Conservation (phyloP, 164 flowering plant species). For the grape (Vitis vinifera) region ASM3070453v1 NC_081823.1:15683001-15683500, state of each 20-base stretch:
- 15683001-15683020: constrained; percentile 23
- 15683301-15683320: constrained; percentile 12
- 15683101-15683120: constrained; percentile 13
- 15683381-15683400: constrained; percentile 29
- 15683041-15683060: constrained; percentile 26
- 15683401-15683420: constrained; percentile 28
- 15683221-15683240: too few species aligned
- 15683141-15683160: constrained; percentile 36
- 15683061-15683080: constrained; percentile 21
- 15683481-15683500: constrained; percentile 10
- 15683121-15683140: constrained; percentile 25
- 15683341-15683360: constrained; percentile 28
- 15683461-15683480: constrained; percentile 18
- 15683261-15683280: constrained; percentile 38
- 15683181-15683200: not conserved
- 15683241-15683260: not conserved
- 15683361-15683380: constrained; percentile 22
- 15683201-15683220: not conserved
- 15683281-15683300: constrained; percentile 27
- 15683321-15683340: constrained; percentile 13
- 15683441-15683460: constrained; percentile 19
- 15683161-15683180: constrained; percentile 6
- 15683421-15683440: constrained; percentile 31
- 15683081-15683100: constrained; percentile 11
- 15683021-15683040: constrained; percentile 22